Conservation (phyloP, 1,284 basidiomycete genomes). For the Naganishia albida region DNA sequence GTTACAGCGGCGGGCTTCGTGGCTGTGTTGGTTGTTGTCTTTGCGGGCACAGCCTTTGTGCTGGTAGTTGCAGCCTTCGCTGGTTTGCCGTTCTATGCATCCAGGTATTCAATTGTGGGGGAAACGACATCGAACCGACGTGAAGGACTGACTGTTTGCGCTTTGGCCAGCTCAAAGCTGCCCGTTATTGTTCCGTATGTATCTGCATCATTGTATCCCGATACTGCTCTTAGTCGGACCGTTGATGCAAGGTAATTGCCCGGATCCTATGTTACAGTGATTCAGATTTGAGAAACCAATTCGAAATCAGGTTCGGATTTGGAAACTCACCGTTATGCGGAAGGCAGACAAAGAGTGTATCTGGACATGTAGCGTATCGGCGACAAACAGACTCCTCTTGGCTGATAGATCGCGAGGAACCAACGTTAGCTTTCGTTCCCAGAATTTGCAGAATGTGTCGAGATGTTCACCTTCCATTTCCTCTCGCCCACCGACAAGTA, state of each 20-base stretch:
- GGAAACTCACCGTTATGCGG: conserved; percentile 21
- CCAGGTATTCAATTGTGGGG: too few relatives aligned
- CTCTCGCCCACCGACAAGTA: conserved; percentile 24
- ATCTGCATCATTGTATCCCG: conserved; percentile 17
- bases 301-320: neutral
- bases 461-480: conserved; percentile 21
- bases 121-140: too few relatives aligned
- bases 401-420: neutral
- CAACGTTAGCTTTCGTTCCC: neutral
- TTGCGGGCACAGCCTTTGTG: conserved; percentile 7
- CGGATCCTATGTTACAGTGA: conserved; percentile 18
- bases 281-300: neutral
- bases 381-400: conserved; percentile 17
- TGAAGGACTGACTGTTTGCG: conserved; percentile 7
- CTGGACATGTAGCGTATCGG: conserved; percentile 19
- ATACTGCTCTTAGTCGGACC: conserved; percentile 17
- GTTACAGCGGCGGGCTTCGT: conserved; percentile 4
- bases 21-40: neutral
- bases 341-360: conserved; percentile 31
- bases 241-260: conserved; percentile 20
- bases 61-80: neutral
- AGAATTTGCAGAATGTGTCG: too few relatives aligned
- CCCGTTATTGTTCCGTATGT: conserved; percentile 27
- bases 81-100: conserved; percentile 10
- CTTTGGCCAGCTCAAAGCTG: conserved; percentile 24